phyloP scores from a whole-genome alignment of 2,329 filamentous ascomycete genomes.

The Cercospora sojina region DNA sequence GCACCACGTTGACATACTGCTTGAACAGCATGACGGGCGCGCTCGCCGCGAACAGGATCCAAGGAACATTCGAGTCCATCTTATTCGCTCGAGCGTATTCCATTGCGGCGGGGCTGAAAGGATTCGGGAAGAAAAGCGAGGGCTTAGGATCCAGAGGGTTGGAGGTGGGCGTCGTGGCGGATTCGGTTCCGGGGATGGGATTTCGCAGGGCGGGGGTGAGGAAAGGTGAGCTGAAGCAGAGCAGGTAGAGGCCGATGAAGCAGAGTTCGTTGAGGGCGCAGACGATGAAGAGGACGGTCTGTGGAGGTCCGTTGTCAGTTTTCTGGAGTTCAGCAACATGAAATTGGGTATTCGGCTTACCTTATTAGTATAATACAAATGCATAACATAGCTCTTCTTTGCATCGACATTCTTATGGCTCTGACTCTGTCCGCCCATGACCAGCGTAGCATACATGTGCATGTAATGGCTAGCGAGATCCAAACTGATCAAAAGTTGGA shows the following conservation, averaged over 20 bases:
- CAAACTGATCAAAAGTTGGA: constrained; percentile 88
- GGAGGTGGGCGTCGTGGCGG: constrained; percentile 43
- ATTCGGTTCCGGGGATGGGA: neutral
- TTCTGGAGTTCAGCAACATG: neutral
- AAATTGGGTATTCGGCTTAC: constrained; percentile 51
- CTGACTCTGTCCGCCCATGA: constrained; percentile 74
- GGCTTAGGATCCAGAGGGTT: constrained; percentile 49
- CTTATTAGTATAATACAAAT: constrained; percentile 97
- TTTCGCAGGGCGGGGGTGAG: constrained; percentile 78
- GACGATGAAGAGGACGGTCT: constrained; percentile 88
- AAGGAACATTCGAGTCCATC: constrained; percentile 60
- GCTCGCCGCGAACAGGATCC: constrained; percentile 77
- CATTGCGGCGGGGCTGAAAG: constrained; percentile 87
- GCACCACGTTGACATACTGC: constrained; percentile 90
- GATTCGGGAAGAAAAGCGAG: constrained; percentile 74
- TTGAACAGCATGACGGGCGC: constrained; percentile 87
- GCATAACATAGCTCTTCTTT: constrained; percentile 82
- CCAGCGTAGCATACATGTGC: constrained; percentile 96
- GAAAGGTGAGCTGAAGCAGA: constrained; percentile 90
- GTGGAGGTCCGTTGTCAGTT: constrained; percentile 1
- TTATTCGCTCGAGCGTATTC: constrained; percentile 92
- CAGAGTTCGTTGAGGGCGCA: constrained; percentile 92
- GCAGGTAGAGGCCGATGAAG: constrained; percentile 96
- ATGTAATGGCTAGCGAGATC: constrained; percentile 97
- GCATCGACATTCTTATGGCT: constrained; percentile 95